phyloP scores from a whole-genome alignment of 345 rosid species.

The Citrus australasica region DNA sequence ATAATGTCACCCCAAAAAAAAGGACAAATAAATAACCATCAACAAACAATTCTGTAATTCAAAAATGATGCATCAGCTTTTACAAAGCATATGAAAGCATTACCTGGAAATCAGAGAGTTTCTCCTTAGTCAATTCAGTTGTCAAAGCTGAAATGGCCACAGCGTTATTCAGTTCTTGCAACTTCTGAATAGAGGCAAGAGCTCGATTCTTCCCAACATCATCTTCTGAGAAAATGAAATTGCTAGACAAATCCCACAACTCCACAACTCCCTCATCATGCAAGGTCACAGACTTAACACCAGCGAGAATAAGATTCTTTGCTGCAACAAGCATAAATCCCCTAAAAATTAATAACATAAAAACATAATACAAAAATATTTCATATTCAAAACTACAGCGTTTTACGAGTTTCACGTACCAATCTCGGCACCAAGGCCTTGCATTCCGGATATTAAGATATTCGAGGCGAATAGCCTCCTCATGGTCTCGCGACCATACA shows the following conservation, averaged over 20 bases:
- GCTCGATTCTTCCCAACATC: conserved; percentile 87
- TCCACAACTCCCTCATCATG: conserved; percentile 78
- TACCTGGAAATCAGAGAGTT: conserved; percentile 83
- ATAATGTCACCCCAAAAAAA: background rate
- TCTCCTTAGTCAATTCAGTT: conserved; percentile 60
- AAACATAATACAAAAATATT: background rate
- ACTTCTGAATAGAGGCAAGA: conserved; percentile 71
- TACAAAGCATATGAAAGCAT: background rate
- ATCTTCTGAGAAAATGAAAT: conserved; percentile 67
- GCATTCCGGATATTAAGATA: conserved; percentile 63
- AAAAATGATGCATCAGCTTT: background rate
- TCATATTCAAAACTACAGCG: background rate
- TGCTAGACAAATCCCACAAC: conserved; percentile 84
- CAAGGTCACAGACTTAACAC: conserved; percentile 87
- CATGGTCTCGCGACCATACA: conserved; percentile 77
- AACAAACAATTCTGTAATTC: background rate
- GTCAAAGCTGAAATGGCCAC: conserved; percentile 62
- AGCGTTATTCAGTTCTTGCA: conserved; percentile 88
- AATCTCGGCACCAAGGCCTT: conserved; percentile 74
- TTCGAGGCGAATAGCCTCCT: conserved; percentile 65
- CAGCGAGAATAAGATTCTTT: conserved; percentile 87
- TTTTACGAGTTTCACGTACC: conserved; percentile 28
- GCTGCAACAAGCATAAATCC: conserved; percentile 42
- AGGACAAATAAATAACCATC: background rate
- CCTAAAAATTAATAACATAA: background rate